phyloP scores from a whole-genome alignment of 257 asterid species.

The Galeopsis tetrahit region DNA sequence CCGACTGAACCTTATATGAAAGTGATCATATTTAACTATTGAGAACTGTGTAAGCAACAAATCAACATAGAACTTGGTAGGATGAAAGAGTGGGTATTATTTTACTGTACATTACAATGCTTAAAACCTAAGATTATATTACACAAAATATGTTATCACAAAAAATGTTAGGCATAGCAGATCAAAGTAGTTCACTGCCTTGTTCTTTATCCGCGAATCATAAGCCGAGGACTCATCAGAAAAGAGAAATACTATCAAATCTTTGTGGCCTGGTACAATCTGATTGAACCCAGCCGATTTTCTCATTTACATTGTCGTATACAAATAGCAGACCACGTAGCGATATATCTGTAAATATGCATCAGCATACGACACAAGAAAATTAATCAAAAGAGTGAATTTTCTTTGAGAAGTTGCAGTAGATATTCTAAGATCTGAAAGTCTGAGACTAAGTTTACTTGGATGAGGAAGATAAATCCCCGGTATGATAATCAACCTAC shows the following conservation, averaged over 20 bases:
- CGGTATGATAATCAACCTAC: background rate
- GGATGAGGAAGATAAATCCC: slow-evolving; percentile 2
- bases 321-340: slow-evolving; percentile 65
- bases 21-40: too few species aligned
- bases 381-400: background rate
- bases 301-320: slow-evolving; percentile 67
- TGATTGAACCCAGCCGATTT: slow-evolving; percentile 77
- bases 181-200: background rate
- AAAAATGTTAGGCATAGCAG: background rate
- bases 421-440: slow-evolving; percentile 4
- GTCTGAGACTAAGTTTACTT: slow-evolving; percentile 11
- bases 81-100: background rate
- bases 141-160: background rate
- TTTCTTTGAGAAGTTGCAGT: background rate
- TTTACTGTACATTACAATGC: background rate
- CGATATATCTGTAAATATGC: slow-evolving; percentile 59
- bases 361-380: slow-evolving; percentile 16
- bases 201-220: background rate
- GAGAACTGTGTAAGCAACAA: background rate
- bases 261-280: slow-evolving; percentile 60
- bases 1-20: too few species aligned
- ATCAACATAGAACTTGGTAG: background rate
- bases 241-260: slow-evolving; percentile 32
- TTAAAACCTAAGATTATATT: background rate
- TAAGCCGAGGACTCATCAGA: background rate